Base-by-base conservation (phyloP, 352 stramenopile genomes). In the Phytopythium helicoides region DNA sequence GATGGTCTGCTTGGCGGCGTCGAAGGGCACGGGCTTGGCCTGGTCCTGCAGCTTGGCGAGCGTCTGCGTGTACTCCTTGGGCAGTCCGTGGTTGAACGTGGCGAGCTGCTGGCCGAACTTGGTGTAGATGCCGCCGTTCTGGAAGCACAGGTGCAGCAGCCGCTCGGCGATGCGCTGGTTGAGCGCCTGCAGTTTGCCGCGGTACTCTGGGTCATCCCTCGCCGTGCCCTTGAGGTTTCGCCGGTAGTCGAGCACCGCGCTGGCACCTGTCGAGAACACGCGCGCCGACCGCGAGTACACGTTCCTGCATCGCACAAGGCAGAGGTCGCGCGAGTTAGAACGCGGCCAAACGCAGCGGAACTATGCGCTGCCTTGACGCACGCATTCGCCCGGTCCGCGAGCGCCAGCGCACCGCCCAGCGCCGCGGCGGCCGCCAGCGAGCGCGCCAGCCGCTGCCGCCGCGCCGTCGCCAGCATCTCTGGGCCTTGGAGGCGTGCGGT, bases 91-190 rank as follows among this genome's bases (percentile, higher is more conserved):
- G 67, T 99, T 98, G 44, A 99, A 87, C 58, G 98, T 98, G 6
- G 95, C 91, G 16, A 99, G 58, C 64, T 98, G 96, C 73, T 99
- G 97, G 8, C 96, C 97, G 8, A 98, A 90, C 69, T 99, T 99
- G 47, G 98, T 98, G 79, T 99, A 99, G 15, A 98, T 92, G 42
- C 96, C 95, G 34, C 85, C 91, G 68, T 99, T 99, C 5, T 71
- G 60, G 48, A 88, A 87, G 64, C 94, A 99, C 44, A 99, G 63
- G 15, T 87, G 31, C 16, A 98, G 66, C 15, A 99, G 67, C 31
- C 90, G 79, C 60, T 88, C 55, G 6, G 96, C 96, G 28, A 82
- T 91, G 53, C 86, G 84, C 45, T 82, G 41, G 62, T 97, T 95
- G 16, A 90, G 76, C 22, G 44, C 56, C 33, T 72, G 56, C 38